Evolutionary conservation across 129 eudicot species (phyloP), one percentile per base, ranked within the genome.

Genomic region (Tanacetum coccineum): DNA sequence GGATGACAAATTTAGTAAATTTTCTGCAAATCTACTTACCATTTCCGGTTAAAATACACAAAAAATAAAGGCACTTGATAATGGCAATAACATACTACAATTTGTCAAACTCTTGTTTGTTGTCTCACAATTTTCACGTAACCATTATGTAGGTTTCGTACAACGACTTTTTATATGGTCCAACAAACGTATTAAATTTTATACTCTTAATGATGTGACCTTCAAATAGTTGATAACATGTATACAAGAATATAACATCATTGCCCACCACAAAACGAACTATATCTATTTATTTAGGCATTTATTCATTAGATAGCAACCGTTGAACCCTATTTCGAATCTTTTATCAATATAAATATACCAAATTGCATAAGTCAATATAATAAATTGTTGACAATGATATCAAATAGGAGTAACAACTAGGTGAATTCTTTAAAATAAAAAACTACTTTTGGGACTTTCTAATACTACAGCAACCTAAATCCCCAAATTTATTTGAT

Each of bases 311-410:
- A 46, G 48, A 57, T 62, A 62, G 54, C 71, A 64, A 44, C 70
- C 18, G n/a, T 52, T 54, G 7, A 56, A 56, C 72, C 13, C 36
- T 1, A 73, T 65, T 63, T 55, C 15, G 71, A 74, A 55, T 74
- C 67, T 74, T 67, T 42, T 55, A 54, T 54, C 11, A 57, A 57
- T 74, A 73, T 75, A 75, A 63, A 67, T 50, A 32, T 61, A 53
- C 21, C 65, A 76, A 76, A 15, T 40, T 6, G 58, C 44, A 53
- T 61, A 68, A 68, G 80, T 75, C 80, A 68, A 68, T 32, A 69
- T 69, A 72, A 76, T 49, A 39, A 74, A 65, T 47, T 18, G 22
- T 58, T 42, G 70, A 68, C 70, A 68, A 68, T 45, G 22, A 68
- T n/a, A 76, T 52, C 59, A 53, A 62, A n/a, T n/a, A n/a, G n/a